phyloP scores from a whole-genome alignment of 257 asterid species.

The Solanum raphanifolium region DNA sequence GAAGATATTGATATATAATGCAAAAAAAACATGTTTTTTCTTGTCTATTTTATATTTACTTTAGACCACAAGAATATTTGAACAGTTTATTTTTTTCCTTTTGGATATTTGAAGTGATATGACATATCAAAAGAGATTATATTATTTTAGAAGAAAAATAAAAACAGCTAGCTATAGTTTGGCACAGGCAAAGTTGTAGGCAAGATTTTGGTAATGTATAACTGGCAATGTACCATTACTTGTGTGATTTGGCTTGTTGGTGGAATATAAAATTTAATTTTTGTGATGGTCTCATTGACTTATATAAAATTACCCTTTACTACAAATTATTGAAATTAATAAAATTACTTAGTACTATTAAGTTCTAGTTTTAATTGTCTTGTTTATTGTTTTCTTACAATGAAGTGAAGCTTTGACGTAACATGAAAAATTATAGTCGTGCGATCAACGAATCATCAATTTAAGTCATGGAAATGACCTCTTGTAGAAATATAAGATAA shows the following conservation, averaged over 20 bases:
- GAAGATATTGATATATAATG: neutral
- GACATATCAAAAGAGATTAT: constrained; percentile 3
- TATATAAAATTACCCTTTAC: neutral
- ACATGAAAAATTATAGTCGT: neutral
- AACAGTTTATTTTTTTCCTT: neutral
- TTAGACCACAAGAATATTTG: constrained; percentile 9
- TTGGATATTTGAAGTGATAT: constrained; percentile 9
- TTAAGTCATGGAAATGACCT: neutral
- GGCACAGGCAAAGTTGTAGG: neutral
- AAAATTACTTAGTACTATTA: neutral
- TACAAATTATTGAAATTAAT: neutral
- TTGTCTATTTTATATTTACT: neutral
- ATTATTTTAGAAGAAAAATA: neutral
- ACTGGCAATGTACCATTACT: neutral
- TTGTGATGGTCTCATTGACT: neutral
- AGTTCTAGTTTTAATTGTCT: neutral
- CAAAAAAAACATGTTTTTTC: neutral
- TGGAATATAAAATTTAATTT: neutral
- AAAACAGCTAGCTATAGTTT: neutral
- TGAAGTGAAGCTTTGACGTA: neutral
- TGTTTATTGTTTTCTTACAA: neutral
- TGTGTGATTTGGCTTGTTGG: neutral
- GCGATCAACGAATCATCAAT: neutral
- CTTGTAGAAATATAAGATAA: neutral
- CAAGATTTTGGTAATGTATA: constrained; percentile 1